phyloP scores from a whole-genome alignment of 495 filamentous ascomycete genomes.

The Cercophora scortea region DNA sequence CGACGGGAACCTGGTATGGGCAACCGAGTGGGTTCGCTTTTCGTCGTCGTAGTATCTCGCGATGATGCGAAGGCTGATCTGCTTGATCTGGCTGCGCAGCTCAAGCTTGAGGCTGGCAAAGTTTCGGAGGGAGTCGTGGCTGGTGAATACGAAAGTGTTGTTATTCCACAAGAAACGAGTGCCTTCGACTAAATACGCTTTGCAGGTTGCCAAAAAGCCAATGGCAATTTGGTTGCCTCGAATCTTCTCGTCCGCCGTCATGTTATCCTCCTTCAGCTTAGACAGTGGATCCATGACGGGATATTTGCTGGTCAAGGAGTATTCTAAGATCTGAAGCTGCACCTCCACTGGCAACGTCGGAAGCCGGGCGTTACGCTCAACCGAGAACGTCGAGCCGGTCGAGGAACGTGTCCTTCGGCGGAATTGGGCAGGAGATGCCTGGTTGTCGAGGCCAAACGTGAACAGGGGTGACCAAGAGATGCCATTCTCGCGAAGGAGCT shows the following conservation, averaged over 20 bases:
- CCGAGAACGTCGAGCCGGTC: neutral
- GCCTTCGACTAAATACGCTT: conserved; percentile 32
- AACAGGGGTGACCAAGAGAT: conserved; percentile 19
- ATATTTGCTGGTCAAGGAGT: conserved; percentile 31
- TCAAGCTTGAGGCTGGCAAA: conserved; percentile 25
- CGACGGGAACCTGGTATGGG: neutral
- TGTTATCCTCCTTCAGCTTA: conserved; percentile 21
- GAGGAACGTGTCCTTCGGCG: conserved; percentile 6
- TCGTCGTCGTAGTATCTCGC: conserved; percentile 41
- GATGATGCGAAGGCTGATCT: conserved; percentile 37
- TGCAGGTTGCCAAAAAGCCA: conserved; percentile 35
- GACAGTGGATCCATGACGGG: conserved; percentile 43
- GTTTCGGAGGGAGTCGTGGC: conserved; percentile 28
- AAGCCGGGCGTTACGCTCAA: conserved; percentile 9
- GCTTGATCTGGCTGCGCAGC: conserved; percentile 26
- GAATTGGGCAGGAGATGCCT: too few relatives aligned
- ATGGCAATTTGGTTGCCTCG: conserved; percentile 30
- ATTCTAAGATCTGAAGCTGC: conserved; percentile 33
- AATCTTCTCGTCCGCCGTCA: conserved; percentile 25
- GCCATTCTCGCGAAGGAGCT: conserved; percentile 28
- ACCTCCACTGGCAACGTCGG: conserved; percentile 38
- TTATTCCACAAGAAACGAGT: conserved; percentile 32
- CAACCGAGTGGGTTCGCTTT: conserved; percentile 15
- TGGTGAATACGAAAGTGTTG: conserved; percentile 42
- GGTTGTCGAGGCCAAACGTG: conserved; percentile 3